Base-by-base conservation (phyloP, 2,329 filamentous ascomycete genomes). In the Whalleya microplaca region DNA sequence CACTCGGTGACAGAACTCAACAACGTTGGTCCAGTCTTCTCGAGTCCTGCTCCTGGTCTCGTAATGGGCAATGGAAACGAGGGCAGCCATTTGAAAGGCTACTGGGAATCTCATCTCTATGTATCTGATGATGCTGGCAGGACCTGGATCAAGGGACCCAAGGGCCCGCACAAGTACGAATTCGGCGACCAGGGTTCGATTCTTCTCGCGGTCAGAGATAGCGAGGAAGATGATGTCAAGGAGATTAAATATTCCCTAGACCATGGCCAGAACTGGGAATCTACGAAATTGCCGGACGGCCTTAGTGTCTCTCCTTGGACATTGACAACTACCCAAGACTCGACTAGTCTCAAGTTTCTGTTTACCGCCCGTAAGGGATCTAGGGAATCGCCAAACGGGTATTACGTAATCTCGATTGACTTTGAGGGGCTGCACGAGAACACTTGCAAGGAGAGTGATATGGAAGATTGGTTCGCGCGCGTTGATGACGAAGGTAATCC, bases 51-150 rank as follows among this genome's bases (percentile, higher is more conserved):
- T 0, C 94, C 95, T 2, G 96, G 95, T 7, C 81, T 99, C 54
- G 85, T 97, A 19, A 96, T 99, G 91, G 96, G 90, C 16, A 86
- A 96, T 49, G 95, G 95, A 55, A 99, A 99, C 72, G 91, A 85
- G 3, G 95, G 96, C 50, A 84, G 90, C 19, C 78, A 82, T 50
- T 81, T 99, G 6, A 83, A 86, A 58, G 75, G 80, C 6, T 94
- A 93, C 69, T 78, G 79, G 2, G 84, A 96, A 9, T 88, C 92
- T 12, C 85, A 91, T 71, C 83, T 96, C 1, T 98, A 87, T 69
- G 86, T 98, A 21, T 99, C 95, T 0, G 91, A 96, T 69, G 87
- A 98, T 73, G 94, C 93, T 19, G 95, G 95, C 41, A 76, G 91
- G 58, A 93, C 87, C 1, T 99, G 96, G 95, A 84, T 80, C 40